Evolutionary conservation across 2,329 filamentous ascomycete species (phyloP).

Genomic region (Colletotrichum truncatum): DNA sequence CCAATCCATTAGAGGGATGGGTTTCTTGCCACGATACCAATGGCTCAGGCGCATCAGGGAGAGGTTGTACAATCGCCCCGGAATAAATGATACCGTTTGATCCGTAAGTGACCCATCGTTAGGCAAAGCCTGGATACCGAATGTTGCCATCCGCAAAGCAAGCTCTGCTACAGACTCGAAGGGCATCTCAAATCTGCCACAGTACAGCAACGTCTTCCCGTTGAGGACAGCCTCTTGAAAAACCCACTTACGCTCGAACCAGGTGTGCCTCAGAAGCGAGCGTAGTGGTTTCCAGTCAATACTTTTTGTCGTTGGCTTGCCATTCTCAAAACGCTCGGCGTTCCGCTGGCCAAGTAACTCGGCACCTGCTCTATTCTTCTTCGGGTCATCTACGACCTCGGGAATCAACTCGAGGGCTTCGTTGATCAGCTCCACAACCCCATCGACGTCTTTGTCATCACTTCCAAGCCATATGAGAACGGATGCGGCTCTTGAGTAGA

Average conservation of each 20-base stretch:
- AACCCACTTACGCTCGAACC: constrained; percentile 16
- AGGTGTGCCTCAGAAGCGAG: neutral
- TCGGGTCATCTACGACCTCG: neutral
- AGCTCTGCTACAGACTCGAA: neutral
- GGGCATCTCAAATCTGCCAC: constrained; percentile 2
- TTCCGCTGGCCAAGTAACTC: neutral
- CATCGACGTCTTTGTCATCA: neutral
- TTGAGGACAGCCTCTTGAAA: constrained; percentile 1
- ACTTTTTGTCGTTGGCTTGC: neutral
- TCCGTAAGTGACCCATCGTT: neutral
- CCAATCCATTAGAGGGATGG: constrained; percentile 3
- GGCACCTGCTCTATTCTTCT: neutral
- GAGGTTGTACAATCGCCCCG: neutral
- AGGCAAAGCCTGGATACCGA: neutral
- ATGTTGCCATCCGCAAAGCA: neutral
- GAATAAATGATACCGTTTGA: neutral
- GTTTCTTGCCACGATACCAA: constrained; percentile 1
- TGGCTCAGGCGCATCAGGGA: constrained; percentile 6
- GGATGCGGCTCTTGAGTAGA: neutral
- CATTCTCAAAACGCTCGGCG: neutral
- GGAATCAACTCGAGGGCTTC: neutral
- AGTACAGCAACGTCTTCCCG: neutral
- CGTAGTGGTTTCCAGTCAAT: neutral
- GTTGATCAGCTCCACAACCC: neutral
- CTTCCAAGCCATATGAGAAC: constrained; percentile 1